These are phyloP conservation scores for Lactarius hengduanensis DNA, from an alignment of 768 basidiomycete genomes.

Conservation along the genomic window DNA sequence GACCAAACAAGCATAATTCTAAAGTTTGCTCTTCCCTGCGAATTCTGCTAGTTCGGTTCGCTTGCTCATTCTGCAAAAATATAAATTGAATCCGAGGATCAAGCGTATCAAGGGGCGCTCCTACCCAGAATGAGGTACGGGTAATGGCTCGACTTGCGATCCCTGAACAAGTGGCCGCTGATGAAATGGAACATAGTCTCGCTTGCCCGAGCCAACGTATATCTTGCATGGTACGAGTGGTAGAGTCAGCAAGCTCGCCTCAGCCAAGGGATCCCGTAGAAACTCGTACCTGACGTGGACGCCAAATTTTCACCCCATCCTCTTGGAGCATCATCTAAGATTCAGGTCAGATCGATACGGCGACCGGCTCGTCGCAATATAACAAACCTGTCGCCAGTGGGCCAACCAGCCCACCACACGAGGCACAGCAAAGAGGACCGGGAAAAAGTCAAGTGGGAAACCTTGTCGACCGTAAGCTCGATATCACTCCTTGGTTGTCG, in stretches of 20 bases:
- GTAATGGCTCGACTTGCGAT: conserved; percentile 56
- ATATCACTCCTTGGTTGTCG: conserved; percentile 9
- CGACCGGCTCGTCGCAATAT: not conserved
- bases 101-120: conserved; percentile 32
- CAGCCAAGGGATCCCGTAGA: not conserved
- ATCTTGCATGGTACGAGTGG: conserved; percentile 44
- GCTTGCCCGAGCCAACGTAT: conserved; percentile 71
- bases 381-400: conserved; percentile 79
- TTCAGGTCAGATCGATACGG: not conserved
- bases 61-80: conserved; percentile 55
- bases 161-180: conserved; percentile 58
- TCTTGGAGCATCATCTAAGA: conserved; percentile 85
- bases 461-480: conserved; percentile 44
- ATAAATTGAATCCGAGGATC: conserved; percentile 11
- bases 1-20: conserved; percentile 7
- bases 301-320: conserved; percentile 92
- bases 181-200: conserved; percentile 70
- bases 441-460: conserved; percentile 93
- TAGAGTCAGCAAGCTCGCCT: not conserved
- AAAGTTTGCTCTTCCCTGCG: conserved; percentile 55
- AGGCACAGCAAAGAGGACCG: conserved; percentile 89
- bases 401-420: conserved; percentile 92
- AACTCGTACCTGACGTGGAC: conserved; percentile 67
- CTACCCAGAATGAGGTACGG: conserved; percentile 74
- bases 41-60: conserved; percentile 62